phyloP scores from a whole-genome alignment of 1,284 basidiomycete genomes.

The Leccinum fuscescens region DNA sequence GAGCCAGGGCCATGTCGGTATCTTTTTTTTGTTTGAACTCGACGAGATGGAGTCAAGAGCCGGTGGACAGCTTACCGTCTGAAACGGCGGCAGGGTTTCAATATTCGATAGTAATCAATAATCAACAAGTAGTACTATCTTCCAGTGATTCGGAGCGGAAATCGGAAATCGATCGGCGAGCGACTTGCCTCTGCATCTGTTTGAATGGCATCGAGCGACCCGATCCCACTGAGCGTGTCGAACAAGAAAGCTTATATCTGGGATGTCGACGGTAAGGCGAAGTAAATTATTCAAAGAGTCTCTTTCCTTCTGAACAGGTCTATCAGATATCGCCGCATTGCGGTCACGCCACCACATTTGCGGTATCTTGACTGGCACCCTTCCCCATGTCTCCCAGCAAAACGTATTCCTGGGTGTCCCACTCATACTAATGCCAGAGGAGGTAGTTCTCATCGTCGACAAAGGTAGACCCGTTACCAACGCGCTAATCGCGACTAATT shows the following conservation, averaged over 20 bases:
- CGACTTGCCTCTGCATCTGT: not conserved
- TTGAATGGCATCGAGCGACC: conserved; percentile 18
- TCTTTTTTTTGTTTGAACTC: not conserved
- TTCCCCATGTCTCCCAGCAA: conserved; percentile 94
- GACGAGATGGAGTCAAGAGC: not conserved
- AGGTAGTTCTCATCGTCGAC: conserved; percentile 83
- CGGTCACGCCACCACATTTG: conserved; percentile 81
- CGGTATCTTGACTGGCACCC: conserved; percentile 85
- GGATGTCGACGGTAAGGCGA: conserved; percentile 66
- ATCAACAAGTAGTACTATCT: not conserved
- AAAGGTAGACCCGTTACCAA: conserved; percentile 50
- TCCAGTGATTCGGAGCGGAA: conserved; percentile 14
- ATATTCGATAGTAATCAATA: no score
- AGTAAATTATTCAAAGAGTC: not conserved
- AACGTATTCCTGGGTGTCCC: conserved; percentile 95
- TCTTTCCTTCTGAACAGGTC: conserved; percentile 5
- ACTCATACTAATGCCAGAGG: conserved; percentile 86
- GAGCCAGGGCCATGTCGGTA: conserved; percentile 48
- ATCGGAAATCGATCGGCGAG: conserved; percentile 8
- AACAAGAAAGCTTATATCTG: conserved; percentile 75
- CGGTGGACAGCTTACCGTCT: no score
- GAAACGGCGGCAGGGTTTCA: no score
- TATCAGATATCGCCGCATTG: conserved; percentile 71
- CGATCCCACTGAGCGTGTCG: conserved; percentile 56
- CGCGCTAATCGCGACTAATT: conserved; percentile 5